phyloP scores from a whole-genome alignment of 202 grass and related monocot species.

The Schoenoplectus tabernaemontani region DNA sequence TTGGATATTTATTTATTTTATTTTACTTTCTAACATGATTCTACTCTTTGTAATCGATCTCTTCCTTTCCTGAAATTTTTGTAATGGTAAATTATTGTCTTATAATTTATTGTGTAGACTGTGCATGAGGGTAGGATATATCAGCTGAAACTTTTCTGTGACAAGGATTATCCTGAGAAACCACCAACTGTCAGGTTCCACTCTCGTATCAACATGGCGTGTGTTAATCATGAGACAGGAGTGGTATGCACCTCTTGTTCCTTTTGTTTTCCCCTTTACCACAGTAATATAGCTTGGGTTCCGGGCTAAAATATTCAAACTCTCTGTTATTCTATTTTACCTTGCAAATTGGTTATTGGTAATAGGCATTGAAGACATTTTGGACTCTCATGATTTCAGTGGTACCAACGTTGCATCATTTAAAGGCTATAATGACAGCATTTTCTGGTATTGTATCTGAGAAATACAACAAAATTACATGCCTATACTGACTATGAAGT shows the following conservation, averaged over 20 bases:
- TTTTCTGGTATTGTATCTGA: not conserved
- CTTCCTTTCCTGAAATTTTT: not conserved
- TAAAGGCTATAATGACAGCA: not conserved
- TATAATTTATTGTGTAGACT: slow-evolving; percentile 33
- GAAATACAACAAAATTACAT: not conserved
- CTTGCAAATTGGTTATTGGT: not conserved
- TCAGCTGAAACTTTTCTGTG: slow-evolving; percentile 66
- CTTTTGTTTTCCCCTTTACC: not conserved
- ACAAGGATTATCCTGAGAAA: slow-evolving; percentile 83
- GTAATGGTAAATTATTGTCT: not conserved
- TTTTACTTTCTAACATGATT: not conserved
- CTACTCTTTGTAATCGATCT: not conserved
- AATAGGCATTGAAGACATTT: not conserved
- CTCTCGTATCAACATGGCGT: slow-evolving; percentile 59
- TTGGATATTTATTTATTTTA: not conserved
- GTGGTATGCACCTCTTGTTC: slow-evolving; percentile 18
- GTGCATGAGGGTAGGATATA: slow-evolving; percentile 80
- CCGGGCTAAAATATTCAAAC: not conserved
- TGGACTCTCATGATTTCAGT: not conserved
- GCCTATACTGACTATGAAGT: not conserved
- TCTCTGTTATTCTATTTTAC: not conserved
- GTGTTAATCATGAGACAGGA: slow-evolving; percentile 65
- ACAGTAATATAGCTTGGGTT: not conserved
- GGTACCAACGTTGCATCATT: not conserved
- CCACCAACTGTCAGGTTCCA: slow-evolving; percentile 64